phyloP scores from a whole-genome alignment of 345 rosid species.

The Citrus glauca region DNA sequence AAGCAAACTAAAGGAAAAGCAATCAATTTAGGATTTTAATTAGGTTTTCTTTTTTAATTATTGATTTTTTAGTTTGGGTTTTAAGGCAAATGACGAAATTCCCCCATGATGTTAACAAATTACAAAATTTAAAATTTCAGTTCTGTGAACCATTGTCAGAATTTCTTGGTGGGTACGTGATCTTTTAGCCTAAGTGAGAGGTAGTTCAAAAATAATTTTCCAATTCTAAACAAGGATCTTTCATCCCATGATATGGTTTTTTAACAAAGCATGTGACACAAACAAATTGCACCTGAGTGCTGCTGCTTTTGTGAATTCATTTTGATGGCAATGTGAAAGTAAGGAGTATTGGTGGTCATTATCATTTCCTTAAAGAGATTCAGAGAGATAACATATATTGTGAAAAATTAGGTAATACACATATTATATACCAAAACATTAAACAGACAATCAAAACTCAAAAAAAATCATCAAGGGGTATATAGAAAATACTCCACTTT shows the following conservation, averaged over 20 bases:
- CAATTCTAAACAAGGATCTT: neutral
- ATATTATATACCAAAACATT: conserved; percentile 41
- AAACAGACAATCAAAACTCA: conserved; percentile 18
- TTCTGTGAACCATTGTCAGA: too few relatives aligned
- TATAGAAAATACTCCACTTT: conserved; percentile 22
- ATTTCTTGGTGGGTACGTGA: too few relatives aligned
- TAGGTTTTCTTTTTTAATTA: too few relatives aligned
- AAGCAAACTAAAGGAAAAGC: too few relatives aligned
- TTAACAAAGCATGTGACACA: neutral
- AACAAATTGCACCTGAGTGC: conserved; percentile 6
- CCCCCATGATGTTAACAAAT: too few relatives aligned
- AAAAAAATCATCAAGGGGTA: conserved; percentile 33
- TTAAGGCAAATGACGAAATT: too few relatives aligned
- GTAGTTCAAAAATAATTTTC: too few relatives aligned
- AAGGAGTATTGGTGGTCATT: conserved; percentile 16
- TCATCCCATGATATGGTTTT: neutral
- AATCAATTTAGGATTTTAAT: too few relatives aligned
- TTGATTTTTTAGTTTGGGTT: too few relatives aligned
- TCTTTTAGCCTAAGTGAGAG: too few relatives aligned
- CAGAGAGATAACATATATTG: conserved; percentile 24
- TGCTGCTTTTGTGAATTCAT: conserved; percentile 10
- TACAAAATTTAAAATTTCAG: too few relatives aligned
- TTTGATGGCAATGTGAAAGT: conserved; percentile 1
- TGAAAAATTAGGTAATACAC: conserved; percentile 37
- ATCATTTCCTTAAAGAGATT: conserved; percentile 34